Base-by-base conservation (phyloP, 2,329 filamentous ascomycete genomes). In the Colletotrichum sp. region DNA sequence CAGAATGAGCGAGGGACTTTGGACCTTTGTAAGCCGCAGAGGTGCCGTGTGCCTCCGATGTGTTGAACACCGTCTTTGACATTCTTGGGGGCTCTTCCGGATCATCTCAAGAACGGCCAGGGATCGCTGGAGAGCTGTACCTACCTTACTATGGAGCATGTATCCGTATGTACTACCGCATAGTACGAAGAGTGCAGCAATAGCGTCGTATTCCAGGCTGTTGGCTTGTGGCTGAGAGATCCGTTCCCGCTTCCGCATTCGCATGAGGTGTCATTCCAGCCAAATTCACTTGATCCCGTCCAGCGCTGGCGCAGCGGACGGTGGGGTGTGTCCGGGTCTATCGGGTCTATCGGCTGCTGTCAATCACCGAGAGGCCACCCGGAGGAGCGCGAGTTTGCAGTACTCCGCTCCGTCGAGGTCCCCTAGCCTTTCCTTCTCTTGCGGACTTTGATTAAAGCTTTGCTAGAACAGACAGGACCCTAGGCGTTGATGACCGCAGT, bases 181-280 rank as follows among this genome's bases (percentile, higher is more conserved):
- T 39, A 57, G 18, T 73, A 73, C 70, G 70, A 65, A 64, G 44
- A 57, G n/a, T 76, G 73, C 73, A 76, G 73, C 32, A 69, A 18
- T 73, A 73, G 69, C 69, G 73, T 68, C 62, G 72, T 66, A 60
- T 71, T 62, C 36, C 72, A 32, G 32, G 52, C 44, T n/a, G 32
- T 28, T 63, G 63, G 49, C 69, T 73, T 36, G 73, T 76, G 59
- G 70, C 73, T 69, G 64, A 60, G 64, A 44, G 63, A 32, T 57
- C 73, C 70, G 63, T 57, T 62, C 66, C 69, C 72, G 63, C 63
- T 26, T 75, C 73, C 73, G 73, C 73, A 75, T 63, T 76, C 73
- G 73, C 69, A 44, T 32, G 34, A 66, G 60, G 8, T 24, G 44
- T 71, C 63, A 30, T 30, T 57, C 34, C 70, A 63, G 49, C 16